A percentile compares a stretch with the other conserved stretches of the same genome.
Evolutionary conservation across 2,329 filamentous ascomycete species (phyloP).

Genomic region (Ophiostoma angusticollis): DNA sequence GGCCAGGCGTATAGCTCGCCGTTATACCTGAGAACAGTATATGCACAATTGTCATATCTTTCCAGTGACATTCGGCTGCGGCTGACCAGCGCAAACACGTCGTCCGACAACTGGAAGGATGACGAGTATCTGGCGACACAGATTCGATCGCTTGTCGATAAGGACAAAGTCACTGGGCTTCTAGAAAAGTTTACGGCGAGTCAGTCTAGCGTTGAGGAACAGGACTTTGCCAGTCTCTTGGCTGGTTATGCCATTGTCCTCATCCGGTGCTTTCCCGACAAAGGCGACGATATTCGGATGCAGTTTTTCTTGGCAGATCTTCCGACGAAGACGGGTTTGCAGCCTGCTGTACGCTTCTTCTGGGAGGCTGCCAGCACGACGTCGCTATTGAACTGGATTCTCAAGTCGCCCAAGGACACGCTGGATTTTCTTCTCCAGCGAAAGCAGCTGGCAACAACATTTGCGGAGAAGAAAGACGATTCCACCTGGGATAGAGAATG

Average conservation of each 20-base stretch:
- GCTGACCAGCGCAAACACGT: slow-evolving; percentile 18
- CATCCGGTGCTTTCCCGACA: slow-evolving; percentile 68
- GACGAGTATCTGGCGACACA: slow-evolving; percentile 48
- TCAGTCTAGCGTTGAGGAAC: slow-evolving; percentile 2
- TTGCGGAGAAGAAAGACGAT: slow-evolving; percentile 12
- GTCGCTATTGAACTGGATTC: slow-evolving; percentile 24
- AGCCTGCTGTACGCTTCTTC: slow-evolving; percentile 69
- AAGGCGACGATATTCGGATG: slow-evolving; percentile 85
- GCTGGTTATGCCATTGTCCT: slow-evolving; percentile 81
- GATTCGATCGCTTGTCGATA: slow-evolving; percentile 59
- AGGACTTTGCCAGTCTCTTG: slow-evolving; percentile 54
- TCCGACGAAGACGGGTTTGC: slow-evolving; percentile 24
- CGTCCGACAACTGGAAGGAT: slow-evolving; percentile 15
- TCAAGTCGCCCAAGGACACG: slow-evolving; percentile 19
- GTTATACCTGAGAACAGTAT: slow-evolving; percentile 37
- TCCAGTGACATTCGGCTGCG: slow-evolving; percentile 38
- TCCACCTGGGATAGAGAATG: slow-evolving; percentile 54
- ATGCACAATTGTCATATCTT: slow-evolving; percentile 39
- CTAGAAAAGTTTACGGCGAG: slow-evolving; percentile 30
- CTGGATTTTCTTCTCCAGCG: slow-evolving; percentile 18
- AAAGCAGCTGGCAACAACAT: slow-evolving; percentile 9
- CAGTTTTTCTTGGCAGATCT: slow-evolving; percentile 73
- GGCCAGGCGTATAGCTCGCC: slow-evolving; percentile 23
- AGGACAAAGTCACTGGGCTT: slow-evolving; percentile 57
- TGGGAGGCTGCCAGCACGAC: slow-evolving; percentile 52